Evolutionary conservation across 306 rosid genomes (phyloP), one percentile per base, ranked within the genome.

Genomic region (Hippophae rhamnoides): DNA sequence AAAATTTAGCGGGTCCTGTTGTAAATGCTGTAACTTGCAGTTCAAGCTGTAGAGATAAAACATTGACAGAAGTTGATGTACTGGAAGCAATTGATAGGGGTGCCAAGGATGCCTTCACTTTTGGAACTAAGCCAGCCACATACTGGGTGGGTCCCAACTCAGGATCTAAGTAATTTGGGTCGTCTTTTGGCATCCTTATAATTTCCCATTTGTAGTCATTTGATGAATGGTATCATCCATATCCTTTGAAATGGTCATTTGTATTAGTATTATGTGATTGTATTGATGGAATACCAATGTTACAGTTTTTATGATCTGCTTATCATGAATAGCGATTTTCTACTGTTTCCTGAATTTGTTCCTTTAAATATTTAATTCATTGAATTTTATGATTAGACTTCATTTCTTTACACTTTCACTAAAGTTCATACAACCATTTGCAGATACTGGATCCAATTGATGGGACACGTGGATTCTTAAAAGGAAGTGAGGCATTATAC

Each of bases 361-460:
- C 47, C 45, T 49, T 62, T 52, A 53, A 61, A 25, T 53, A 26
- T 55, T n/a, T 47, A 65, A 64, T 60, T 67, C 12, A 13, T 49
- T 59, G 3, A 67, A 63, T 40, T 66, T 64, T 72, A 14, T 27
- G 43, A 56, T 75, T 47, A 12, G 5, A 47, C 18, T 44, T 72
- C 26, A 61, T 26, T 48, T 67, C 69, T 41, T 41, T 55, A 46
- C 56, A 64, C 54, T 11, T 68, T 63, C 10, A 43, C 42, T 40
- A 41, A 52, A 76, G 41, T 8, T 65, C 26, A 45, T 60, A 69
- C 62, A 66, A 61, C 55, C 72, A 68, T 49, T 72, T 83, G 69
- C 73, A 92, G 96, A 79, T 92, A 54, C 83, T 88, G 68, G 96
- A 92, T 79, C 99, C 96, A 25, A 85, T 88, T 49, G 95, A 92